Evolutionary conservation across 768 basidiomycete species (phyloP), one percentile per base, ranked within the genome.

Genomic region (Austroboletus eburneus): DNA sequence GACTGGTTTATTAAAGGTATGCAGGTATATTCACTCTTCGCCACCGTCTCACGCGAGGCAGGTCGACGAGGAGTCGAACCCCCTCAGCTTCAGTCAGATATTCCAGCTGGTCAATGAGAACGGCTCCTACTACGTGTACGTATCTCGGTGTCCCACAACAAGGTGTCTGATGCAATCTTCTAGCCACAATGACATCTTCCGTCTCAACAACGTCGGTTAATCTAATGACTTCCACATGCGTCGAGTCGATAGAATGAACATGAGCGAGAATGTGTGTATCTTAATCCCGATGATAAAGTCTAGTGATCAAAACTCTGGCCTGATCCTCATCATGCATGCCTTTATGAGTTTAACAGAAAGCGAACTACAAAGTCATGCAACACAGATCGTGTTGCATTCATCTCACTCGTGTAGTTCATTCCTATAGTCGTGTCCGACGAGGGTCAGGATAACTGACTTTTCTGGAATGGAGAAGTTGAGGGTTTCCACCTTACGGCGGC

Each of bases 141-240:
- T 72, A 10, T 47, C 35, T 34, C 10, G 27, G 34, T 41, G n/a
- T 20, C 49, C 43, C 22, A 21, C 10, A 29, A 52, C 43, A 30
- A 40, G 37, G 30, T 42, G 25, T 46, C 50, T 37, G 35, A 60
- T 21, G n/a, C 39, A 12, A 36, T 32, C 38, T 23, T 25, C 1
- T 54, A 91, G 89, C 45, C 72, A 77, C 61, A 95, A 95, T 67
- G 90, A 94, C 65, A 83, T 94, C 50, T 94, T 96, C 87, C 87
- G 90, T 52, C 83, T 92, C 68, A 90, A 90, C 72, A 78, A 81
- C 62, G 85, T 27, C 27, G 27, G 80, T 55, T 61, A 45, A 56
- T 46, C 49, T 30, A 33, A 27, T 53, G 41, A 16, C 8, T 24
- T 43, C 34, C 17, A 18, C 29, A 8, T 40, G 12, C 23, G n/a